These are phyloP conservation scores for Prunus armeniaca DNA, from an alignment of 306 rosid genomes.

Conservation along the genomic window DNA sequence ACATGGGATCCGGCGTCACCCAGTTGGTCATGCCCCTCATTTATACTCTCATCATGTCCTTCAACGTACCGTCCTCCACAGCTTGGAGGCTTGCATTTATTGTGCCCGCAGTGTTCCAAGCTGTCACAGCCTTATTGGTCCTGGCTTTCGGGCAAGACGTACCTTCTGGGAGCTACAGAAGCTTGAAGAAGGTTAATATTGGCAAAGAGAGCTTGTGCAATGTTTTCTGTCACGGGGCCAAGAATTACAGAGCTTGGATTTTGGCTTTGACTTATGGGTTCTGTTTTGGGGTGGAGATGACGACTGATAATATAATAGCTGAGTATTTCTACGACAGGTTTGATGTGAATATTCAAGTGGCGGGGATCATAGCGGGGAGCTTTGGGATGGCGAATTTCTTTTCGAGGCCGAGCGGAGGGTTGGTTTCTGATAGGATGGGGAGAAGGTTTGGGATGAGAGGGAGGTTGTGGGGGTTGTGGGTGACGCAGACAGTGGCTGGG, in stretches of 20 bases:
- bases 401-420: slow-evolving; percentile 55
- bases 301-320: slow-evolving; percentile 52
- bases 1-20: slow-evolving; percentile 51
- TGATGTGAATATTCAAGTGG: slow-evolving; percentile 34
- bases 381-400: slow-evolving; percentile 55
- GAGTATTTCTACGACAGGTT: slow-evolving; percentile 55
- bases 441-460: slow-evolving; percentile 55
- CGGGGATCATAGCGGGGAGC: slow-evolving; percentile 55
- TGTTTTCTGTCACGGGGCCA: slow-evolving; percentile 26
- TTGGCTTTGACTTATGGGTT: slow-evolving; percentile 40
- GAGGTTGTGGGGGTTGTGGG: slow-evolving; percentile 57
- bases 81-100: slow-evolving; percentile 50
- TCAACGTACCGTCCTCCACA: slow-evolving; percentile 32
- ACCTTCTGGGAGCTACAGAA: slow-evolving; percentile 17
- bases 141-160: slow-evolving; percentile 46
- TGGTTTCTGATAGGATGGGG: slow-evolving; percentile 47
- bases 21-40: slow-evolving; percentile 55
- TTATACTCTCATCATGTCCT: slow-evolving; percentile 30
- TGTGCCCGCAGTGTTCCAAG: slow-evolving; percentile 45
- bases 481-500: slow-evolving; percentile 44
- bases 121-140: slow-evolving; percentile 35
- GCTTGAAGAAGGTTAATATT: not conserved
- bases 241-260: slow-evolving; percentile 59
- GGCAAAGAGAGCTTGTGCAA: not conserved
- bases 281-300: slow-evolving; percentile 53